A percentile compares a stretch with the other conserved stretches of the same genome.
Conservation (phyloP, 2,329 filamentous ascomycete species). For the Diaporthe australafricana region DNA sequence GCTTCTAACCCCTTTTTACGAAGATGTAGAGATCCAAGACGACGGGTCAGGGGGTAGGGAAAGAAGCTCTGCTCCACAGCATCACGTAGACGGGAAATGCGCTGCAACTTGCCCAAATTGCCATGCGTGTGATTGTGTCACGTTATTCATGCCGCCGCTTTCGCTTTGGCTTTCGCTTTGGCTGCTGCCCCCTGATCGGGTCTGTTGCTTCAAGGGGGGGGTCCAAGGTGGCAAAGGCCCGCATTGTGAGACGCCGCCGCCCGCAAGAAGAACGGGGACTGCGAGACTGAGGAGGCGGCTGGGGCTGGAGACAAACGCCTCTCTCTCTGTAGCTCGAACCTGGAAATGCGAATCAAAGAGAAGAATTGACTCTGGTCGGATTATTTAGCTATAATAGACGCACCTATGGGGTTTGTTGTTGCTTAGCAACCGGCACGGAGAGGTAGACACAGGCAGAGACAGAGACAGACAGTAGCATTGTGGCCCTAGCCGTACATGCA, state of each 20-base stretch:
- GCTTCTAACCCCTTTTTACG: background rate
- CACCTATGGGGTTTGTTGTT: background rate
- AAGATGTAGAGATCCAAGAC: background rate
- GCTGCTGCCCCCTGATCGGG: conserved; percentile 20
- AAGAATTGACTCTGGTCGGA: background rate
- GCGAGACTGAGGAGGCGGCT: background rate
- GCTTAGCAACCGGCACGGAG: conserved; percentile 17
- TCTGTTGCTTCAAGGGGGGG: conserved; percentile 19
- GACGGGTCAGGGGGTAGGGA: conserved; percentile 13
- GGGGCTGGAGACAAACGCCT: background rate
- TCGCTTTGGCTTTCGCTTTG: conserved; percentile 1
- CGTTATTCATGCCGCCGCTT: conserved; percentile 19
- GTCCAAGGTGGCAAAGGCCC: conserved; percentile 17
- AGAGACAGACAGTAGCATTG: conserved; percentile 7
- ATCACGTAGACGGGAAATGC: conserved; percentile 3
- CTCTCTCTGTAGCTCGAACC: no score
- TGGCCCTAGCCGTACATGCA: conserved; percentile 8
- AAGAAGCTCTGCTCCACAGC: background rate
- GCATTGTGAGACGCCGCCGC: conserved; percentile 25
- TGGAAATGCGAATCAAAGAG: no score
- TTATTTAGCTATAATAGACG: background rate
- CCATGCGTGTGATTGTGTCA: conserved; percentile 22
- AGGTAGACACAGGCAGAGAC: background rate
- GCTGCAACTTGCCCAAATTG: conserved; percentile 19
- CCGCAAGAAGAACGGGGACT: background rate